Evolutionary conservation across 2,329 filamentous ascomycete species (phyloP).

Genomic region (Ascosphaera apis): DNA sequence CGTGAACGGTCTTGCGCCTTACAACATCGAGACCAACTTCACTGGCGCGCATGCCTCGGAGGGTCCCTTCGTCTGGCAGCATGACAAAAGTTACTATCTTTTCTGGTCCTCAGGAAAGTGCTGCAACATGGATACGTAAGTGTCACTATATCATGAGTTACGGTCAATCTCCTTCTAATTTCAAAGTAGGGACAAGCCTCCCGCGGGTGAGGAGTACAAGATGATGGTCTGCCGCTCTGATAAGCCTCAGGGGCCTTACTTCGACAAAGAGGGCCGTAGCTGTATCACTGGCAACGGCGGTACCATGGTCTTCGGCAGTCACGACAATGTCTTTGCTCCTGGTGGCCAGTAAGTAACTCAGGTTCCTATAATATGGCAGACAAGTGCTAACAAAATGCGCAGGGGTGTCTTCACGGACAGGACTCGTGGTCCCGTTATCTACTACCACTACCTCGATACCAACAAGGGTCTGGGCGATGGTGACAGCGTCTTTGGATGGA

Average conservation of each 20-base stretch:
- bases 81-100: slow-evolving; percentile 37
- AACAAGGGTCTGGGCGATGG: slow-evolving; percentile 28
- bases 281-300: slow-evolving; percentile 37
- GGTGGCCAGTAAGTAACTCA: slow-evolving; percentile 38
- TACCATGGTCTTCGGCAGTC: slow-evolving; percentile 35
- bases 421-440: slow-evolving; percentile 29
- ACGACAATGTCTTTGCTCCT: slow-evolving; percentile 39
- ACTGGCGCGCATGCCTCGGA: slow-evolving; percentile 31
- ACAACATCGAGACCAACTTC: slow-evolving; percentile 31
- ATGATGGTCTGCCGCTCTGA: slow-evolving; percentile 40
- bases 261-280: slow-evolving; percentile 40
- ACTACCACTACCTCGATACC: slow-evolving; percentile 39
- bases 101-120: slow-evolving; percentile 40
- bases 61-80: slow-evolving; percentile 31
- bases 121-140: slow-evolving; percentile 28
- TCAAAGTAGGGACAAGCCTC: slow-evolving; percentile 18
- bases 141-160: background rate
- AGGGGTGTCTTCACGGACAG: slow-evolving; percentile 14
- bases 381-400: background rate
- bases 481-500: slow-evolving; percentile 25
- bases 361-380: slow-evolving; percentile 14
- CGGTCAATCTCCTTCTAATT: no score
- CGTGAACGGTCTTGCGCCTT: slow-evolving; percentile 13
- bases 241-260: slow-evolving; percentile 28
- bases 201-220: slow-evolving; percentile 38